A percentile compares a stretch with the other conserved stretches of the same genome.
phyloP scores from a whole-genome alignment of 2,329 filamentous ascomycete genomes.

The Alternaria rosae region DNA sequence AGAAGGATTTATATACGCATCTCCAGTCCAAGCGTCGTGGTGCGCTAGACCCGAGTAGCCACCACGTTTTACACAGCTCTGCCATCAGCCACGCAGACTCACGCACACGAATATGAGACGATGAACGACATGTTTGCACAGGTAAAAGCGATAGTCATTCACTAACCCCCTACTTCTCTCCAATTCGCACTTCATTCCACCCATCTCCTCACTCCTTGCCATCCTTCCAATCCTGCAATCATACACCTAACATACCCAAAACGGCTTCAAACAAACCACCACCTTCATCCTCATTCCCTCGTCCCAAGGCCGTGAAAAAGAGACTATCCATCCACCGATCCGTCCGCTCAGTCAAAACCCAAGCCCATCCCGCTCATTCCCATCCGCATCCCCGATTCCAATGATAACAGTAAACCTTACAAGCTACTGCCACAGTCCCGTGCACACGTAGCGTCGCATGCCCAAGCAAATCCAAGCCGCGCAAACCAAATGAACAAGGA shows the following conservation, averaged over 20 bases:
- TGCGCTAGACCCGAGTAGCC: background rate
- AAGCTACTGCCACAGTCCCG: background rate
- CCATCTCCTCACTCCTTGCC: background rate
- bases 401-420: background rate
- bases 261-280: background rate
- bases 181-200: background rate
- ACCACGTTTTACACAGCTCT: rapidly evolving
- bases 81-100: background rate
- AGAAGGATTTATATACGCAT: background rate
- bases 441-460: background rate
- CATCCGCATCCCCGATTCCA: background rate
- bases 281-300: background rate
- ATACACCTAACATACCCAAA: background rate
- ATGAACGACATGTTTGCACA: background rate
- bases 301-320: background rate
- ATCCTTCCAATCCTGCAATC: background rate
- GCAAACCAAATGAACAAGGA: background rate
- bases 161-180: background rate
- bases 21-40: background rate
- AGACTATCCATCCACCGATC: background rate
- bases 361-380: background rate
- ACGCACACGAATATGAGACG: background rate
- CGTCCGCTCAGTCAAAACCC: background rate
- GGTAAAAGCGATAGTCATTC: slow-evolving; percentile 1
- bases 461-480: background rate